Conservation (phyloP, 2,329 filamentous ascomycete species). For the Neopestalotiopsis clavispora region DNA sequence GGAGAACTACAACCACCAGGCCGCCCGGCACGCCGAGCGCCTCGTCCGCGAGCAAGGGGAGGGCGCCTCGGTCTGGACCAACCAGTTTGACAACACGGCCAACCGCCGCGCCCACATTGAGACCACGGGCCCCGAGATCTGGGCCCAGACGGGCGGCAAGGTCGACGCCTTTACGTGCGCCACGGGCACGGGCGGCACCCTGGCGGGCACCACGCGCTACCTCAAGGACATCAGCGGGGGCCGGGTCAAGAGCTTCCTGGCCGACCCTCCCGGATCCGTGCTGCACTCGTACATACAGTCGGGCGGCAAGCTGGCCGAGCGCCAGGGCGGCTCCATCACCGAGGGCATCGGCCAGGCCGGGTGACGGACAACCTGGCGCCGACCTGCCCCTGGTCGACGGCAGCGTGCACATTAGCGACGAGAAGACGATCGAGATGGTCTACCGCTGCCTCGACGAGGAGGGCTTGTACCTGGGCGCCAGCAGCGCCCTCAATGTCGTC, state of each 20-base stretch:
- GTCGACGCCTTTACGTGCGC: constrained; percentile 95
- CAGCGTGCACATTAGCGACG: constrained; percentile 83
- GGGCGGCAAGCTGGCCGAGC: constrained; percentile 82
- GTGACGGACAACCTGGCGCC: constrained; percentile 90
- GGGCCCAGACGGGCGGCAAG: constrained; percentile 84
- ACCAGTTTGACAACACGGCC: constrained; percentile 97
- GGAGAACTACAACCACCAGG: constrained; percentile 98
- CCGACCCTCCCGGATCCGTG: constrained; percentile 92
- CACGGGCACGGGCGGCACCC: constrained; percentile 89
- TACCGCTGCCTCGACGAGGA: constrained; percentile 96
- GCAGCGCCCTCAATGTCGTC: constrained; percentile 91
- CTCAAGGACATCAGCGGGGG: constrained; percentile 83
- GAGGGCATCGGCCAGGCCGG: constrained; percentile 95
- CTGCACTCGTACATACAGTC: constrained; percentile 90
- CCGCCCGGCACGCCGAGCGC: constrained; percentile 82
- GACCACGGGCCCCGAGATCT: constrained; percentile 97
- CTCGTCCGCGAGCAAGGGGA: constrained; percentile 64
- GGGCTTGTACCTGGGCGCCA: constrained; percentile 92
- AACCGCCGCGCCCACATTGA: constrained; percentile 95
- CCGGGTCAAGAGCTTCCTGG: constrained; percentile 83
- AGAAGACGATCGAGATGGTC: constrained; percentile 97
- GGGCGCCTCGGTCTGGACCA: constrained; percentile 83
- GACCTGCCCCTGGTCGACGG: constrained; percentile 87
- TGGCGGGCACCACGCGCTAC: constrained; percentile 87
- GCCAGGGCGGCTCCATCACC: constrained; percentile 86